Conservation (phyloP, 352 stramenopile species). For the Phytophthora cajani region DNA sequence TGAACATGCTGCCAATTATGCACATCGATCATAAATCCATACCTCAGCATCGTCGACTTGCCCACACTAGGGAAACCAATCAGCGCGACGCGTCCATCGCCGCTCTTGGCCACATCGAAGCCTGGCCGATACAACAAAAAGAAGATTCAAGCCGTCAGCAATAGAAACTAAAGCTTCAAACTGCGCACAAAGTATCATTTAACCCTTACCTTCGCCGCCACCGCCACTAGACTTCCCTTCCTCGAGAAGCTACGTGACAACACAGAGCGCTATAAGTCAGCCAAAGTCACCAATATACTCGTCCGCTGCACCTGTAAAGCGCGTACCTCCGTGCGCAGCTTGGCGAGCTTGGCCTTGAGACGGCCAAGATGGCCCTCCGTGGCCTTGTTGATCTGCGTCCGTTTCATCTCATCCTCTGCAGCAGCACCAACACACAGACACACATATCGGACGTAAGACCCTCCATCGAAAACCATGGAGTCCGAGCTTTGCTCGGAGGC, state of each 20-base stretch:
- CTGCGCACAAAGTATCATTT: not conserved
- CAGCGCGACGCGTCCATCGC: slow-evolving; percentile 97
- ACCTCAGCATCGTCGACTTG: slow-evolving; percentile 90
- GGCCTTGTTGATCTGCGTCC: slow-evolving; percentile 99
- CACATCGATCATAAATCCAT: not conserved
- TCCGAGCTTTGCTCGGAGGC: not conserved
- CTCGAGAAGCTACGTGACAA: slow-evolving; percentile 69
- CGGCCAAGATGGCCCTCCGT: slow-evolving; percentile 91
- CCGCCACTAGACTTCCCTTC: slow-evolving; percentile 79
- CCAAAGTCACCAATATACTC: not conserved
- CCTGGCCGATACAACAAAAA: slow-evolving; percentile 46
- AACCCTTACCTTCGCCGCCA: slow-evolving; percentile 70
- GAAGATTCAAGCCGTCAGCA: not conserved
- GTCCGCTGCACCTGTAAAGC: not conserved
- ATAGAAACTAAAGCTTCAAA: not conserved
- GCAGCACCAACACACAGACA: slow-evolving; percentile 3
- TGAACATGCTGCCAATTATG: not conserved
- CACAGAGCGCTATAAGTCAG: slow-evolving; percentile 3
- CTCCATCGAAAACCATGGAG: not conserved
- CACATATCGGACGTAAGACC: not conserved
- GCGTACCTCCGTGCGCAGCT: slow-evolving; percentile 95
- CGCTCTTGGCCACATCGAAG: slow-evolving; percentile 95
- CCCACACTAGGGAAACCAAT: slow-evolving; percentile 95
- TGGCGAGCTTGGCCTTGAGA: slow-evolving; percentile 99
- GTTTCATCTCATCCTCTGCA: slow-evolving; percentile 95